These are phyloP conservation scores for Venturia carpophila DNA, from an alignment of 2,329 filamentous ascomycete species.

Conservation along the genomic window DNA sequence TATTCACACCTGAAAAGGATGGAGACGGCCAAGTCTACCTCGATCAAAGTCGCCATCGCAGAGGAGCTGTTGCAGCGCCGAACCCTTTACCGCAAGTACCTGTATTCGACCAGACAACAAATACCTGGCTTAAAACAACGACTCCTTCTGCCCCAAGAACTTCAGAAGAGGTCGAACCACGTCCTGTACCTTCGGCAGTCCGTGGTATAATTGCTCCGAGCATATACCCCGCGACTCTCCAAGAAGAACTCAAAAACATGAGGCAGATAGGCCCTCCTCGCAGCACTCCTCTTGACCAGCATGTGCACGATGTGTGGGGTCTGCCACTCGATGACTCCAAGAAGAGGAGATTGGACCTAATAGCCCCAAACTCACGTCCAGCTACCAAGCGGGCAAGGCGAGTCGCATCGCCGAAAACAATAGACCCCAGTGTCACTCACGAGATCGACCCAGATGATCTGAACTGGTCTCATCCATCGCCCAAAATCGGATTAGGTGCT, in stretches of 20 bases:
- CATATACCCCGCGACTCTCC: neutral
- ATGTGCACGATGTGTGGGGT: neutral
- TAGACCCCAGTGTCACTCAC: neutral
- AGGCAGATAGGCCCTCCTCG: neutral
- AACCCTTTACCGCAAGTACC: neutral
- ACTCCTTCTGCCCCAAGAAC: no score
- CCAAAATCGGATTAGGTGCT: neutral
- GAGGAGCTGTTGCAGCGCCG: slow-evolving; percentile 1
- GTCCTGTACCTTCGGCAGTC: neutral
- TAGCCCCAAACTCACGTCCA: neutral
- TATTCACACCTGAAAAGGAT: neutral
- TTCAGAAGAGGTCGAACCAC: neutral
- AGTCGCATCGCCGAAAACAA: neutral
- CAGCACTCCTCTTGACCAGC: neutral
- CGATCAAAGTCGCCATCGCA: slow-evolving; percentile 3
- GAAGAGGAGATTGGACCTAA: neutral
- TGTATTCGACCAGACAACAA: neutral
- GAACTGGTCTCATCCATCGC: neutral
- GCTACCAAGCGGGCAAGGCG: neutral
- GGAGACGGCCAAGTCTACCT: neutral
- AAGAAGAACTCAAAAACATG: neutral
- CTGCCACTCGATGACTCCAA: neutral
- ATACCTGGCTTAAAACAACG: neutral
- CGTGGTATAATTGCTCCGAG: neutral
- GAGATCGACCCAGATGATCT: neutral